A percentile compares a stretch with the other conserved stretches of the same genome.
These are phyloP conservation scores for Tylopilus sp. DNA, from an alignment of 1,284 basidiomycete species.

Conservation along the genomic window DNA sequence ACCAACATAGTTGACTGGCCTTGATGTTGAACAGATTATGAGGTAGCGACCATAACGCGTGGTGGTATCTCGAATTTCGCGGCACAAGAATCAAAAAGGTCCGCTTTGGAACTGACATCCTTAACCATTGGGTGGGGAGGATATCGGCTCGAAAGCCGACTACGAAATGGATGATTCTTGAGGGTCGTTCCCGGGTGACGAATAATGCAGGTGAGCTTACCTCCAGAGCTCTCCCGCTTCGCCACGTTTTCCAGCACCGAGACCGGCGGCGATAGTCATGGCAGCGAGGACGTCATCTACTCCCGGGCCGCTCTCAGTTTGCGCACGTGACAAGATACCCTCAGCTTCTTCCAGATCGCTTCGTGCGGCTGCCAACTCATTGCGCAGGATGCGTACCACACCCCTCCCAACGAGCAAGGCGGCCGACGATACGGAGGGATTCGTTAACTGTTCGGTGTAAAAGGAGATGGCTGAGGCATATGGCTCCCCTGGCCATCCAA, in stretches of 20 bases:
- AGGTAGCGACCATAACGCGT: constrained; percentile 33
- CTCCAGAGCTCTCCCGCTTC: constrained; percentile 63
- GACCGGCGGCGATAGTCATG: constrained; percentile 58
- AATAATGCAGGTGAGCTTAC: constrained; percentile 38
- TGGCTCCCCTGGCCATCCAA: constrained; percentile 26
- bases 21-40: constrained; percentile 6
- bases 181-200: background rate
- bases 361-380: constrained; percentile 76
- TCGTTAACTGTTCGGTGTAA: constrained; percentile 87
- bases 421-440: constrained; percentile 74
- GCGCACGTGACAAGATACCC: constrained; percentile 33
- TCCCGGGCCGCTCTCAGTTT: constrained; percentile 20
- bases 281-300: constrained; percentile 64
- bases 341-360: constrained; percentile 81
- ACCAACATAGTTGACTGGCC: background rate
- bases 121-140: constrained; percentile 63
- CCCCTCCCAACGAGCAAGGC: constrained; percentile 79
- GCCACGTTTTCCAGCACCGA: constrained; percentile 52
- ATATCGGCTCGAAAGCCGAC: constrained; percentile 54
- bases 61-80: constrained; percentile 62
- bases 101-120: constrained; percentile 59
- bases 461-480: constrained; percentile 75
- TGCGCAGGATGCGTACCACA: constrained; percentile 75
- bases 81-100: constrained; percentile 67
- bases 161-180: constrained; percentile 26